Base-by-base conservation (phyloP, 345 rosid genomes). In the Pugionium cornutum region DNA sequence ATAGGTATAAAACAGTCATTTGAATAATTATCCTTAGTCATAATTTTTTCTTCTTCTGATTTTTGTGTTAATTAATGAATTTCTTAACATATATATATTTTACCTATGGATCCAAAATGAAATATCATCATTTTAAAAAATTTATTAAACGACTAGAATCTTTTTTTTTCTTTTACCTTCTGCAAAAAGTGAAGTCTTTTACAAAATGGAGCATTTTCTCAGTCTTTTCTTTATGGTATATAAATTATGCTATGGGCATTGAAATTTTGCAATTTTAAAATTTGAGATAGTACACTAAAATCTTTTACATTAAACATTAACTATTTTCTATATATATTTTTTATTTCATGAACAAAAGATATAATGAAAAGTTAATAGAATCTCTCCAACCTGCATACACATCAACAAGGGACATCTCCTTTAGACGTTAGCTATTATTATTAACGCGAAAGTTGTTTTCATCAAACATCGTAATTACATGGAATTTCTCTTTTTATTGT, bases 1-100 rank as follows among this genome's bases (percentile, higher is more conserved):
- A 64, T 68, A 69, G 70, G 70, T 75, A 75, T 69, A 71, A 41
- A 56, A 64, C 64, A 56, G 32, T 71, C 48, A 64, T 56, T 33
- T 35, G 7, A 64, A 64, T 48, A 29, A n/a, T 48, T 32, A 63
- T 63, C 57, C 37, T 9, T 71, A 25, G 30, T 46, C 54, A 45
- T 53, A 7, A 28, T 62, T 45, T 45, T 4, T 53, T 53, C 18
- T 18, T 18, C 18, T 62, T 2, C 9, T 45, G 0, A 2, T 35
- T 44, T 4, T 4, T 55, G 44, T 44, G 68, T 45, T 46, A 9
- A 41, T 31, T 69, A 18, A 18, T 18, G 18, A 53, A 55, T 29
- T 34, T 46, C 42, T 63, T 70, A 45, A 52, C 26, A 53, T 53
- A 65, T n/a, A 18, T 61, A 33, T 35, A 18, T 9, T 47, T 29